These are phyloP conservation scores for Aspergillus indologenus DNA, from an alignment of 495 filamentous ascomycete genomes.

Conservation along the genomic window DNA sequence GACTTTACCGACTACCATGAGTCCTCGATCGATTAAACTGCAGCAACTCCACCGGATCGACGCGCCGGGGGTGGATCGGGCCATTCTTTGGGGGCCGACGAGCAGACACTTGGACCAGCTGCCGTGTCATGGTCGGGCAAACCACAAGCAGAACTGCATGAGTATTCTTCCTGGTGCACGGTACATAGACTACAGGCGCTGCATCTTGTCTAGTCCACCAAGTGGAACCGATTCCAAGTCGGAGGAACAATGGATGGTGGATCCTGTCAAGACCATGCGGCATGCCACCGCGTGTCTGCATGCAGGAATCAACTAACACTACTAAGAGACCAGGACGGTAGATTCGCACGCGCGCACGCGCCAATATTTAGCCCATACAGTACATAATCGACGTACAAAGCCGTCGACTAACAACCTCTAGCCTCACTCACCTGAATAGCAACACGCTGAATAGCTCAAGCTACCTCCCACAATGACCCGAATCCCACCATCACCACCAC, in stretches of 20 bases:
- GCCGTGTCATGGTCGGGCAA: background rate
- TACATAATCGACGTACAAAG: background rate
- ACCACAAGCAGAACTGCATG: constrained; percentile 1
- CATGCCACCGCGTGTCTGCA: background rate
- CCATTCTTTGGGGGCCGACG: constrained; percentile 4
- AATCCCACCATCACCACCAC: constrained; percentile 7
- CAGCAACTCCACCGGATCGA: constrained; percentile 14
- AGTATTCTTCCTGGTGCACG: background rate
- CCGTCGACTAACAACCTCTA: background rate
- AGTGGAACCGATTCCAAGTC: background rate
- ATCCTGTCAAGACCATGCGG: background rate
- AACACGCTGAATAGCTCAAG: background rate
- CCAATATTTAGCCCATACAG: background rate
- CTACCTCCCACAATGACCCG: constrained; percentile 1
- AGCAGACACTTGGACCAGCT: constrained; percentile 7
- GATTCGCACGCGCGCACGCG: background rate
- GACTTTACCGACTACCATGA: too few species aligned
- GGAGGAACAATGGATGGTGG: constrained; percentile 5
- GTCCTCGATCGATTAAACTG: too few species aligned
- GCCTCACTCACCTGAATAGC: background rate
- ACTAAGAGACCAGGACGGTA: background rate
- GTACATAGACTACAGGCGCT: background rate
- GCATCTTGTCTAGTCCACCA: too few species aligned
- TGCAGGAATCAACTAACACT: background rate
- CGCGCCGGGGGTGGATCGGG: constrained; percentile 6